A percentile compares a stretch with the other conserved stretches of the same genome.
Evolutionary conservation across 805 yeast species (phyloP).

Genomic region (Yarrowia alimentaria): DNA sequence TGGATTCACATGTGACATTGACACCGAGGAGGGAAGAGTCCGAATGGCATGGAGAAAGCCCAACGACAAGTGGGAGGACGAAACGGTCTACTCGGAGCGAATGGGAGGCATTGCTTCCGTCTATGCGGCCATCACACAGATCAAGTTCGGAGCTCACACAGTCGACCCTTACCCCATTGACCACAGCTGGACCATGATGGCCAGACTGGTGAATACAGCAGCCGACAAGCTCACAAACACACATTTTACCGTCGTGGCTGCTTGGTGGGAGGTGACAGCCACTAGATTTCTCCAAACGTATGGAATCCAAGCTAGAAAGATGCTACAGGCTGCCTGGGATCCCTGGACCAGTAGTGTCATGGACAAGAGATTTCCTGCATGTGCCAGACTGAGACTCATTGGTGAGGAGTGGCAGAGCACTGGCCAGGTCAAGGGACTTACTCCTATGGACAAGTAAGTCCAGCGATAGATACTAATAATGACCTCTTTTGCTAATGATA

Average conservation of each 20-base stretch:
- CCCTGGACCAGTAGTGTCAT: slow-evolving; percentile 55
- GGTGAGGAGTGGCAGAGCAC: slow-evolving; percentile 72
- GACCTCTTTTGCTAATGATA: too few species aligned
- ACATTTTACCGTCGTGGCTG: slow-evolving; percentile 67
- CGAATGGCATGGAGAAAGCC: slow-evolving; percentile 85
- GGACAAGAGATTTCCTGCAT: slow-evolving; percentile 64
- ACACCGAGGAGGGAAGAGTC: slow-evolving; percentile 75
- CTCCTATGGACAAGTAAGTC: slow-evolving; percentile 29
- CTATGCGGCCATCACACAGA: slow-evolving; percentile 70
- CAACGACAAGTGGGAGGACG: slow-evolving; percentile 49
- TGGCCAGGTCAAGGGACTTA: slow-evolving; percentile 43
- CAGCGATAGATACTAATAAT: too few species aligned
- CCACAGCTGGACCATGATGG: slow-evolving; percentile 67
- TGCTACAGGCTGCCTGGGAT: slow-evolving; percentile 49
- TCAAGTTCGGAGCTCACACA: slow-evolving; percentile 37
- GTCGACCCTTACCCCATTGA: slow-evolving; percentile 52
- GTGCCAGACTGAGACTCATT: slow-evolving; percentile 68
- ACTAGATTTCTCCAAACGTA: slow-evolving; percentile 53
- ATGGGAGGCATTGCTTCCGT: slow-evolving; percentile 82
- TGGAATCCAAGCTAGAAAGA: slow-evolving; percentile 68
- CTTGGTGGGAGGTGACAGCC: slow-evolving; percentile 93
- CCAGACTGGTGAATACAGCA: slow-evolving; percentile 63
- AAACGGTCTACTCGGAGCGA: slow-evolving; percentile 75
- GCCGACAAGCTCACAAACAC: slow-evolving; percentile 54
- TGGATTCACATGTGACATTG: slow-evolving; percentile 73